Evolutionary conservation across 2,329 filamentous ascomycete genomes (phyloP), one percentile per base, ranked within the genome.

Genomic region (Mycosphaerella arachidis): DNA sequence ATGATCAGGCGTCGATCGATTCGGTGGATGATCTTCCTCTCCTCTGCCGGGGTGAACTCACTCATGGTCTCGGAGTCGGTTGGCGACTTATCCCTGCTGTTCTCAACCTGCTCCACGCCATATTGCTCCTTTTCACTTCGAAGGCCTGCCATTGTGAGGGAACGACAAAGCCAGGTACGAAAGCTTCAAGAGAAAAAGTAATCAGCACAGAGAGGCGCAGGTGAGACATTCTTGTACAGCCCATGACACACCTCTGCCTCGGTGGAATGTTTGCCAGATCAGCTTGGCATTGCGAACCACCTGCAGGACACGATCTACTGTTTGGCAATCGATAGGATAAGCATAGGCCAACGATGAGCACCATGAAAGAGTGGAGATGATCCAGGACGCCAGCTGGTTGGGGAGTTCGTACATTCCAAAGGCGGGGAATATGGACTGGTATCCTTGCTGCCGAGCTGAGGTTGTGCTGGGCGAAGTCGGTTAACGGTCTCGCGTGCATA

Each of bases 11-110:
- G 73, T 18, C 74, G 77, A 73, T 94, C 90, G 64, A 93, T 78
- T 9, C 84, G 84, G 59, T 81, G 80, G 43, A 91, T 84, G 68
- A 93, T 91, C 55, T 64, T 66, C 51, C 60, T 61, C 57, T 69
- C 58, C 48, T 67, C 66, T 1, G 55, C 66, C 0, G 62, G 65
- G 16, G 66, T 57, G 56, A 66, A 66, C 53, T 66, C 65, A 58
- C 48, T 58, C 18, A 57, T 52, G 33, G 48, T 40, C 7, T 61
- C 60, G 5, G 52, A 58, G 24, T 61, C 35, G 13, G 53, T 45
- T 24, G 54, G 52, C 12, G 52, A 54, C 35, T 37, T 43, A 18
- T 54, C 52, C 24, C 52, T 12, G 51, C 31, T 51, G 27, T 59
- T 50, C 31, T 63, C 61, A 6, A 56, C 20, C 9, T 60, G 61